Base-by-base conservation (phyloP, 2,329 filamentous ascomycete genomes). In the Chaetomium olivaceum region DNA sequence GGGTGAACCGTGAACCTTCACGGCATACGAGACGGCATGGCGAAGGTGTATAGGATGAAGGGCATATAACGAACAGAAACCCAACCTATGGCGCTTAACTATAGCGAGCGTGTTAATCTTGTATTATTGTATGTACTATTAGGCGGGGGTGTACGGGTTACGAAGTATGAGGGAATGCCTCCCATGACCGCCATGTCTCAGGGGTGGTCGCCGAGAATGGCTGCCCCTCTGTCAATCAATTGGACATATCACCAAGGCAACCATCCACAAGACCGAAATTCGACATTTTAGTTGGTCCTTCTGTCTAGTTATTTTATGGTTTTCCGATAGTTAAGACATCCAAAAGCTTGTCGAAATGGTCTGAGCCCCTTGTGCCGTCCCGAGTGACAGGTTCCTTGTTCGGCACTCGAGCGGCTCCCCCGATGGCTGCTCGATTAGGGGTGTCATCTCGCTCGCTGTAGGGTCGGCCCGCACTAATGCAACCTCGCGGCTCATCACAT, bases 371-470 rank as follows among this genome's bases (percentile, higher is more conserved):
- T 3, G 46, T 48, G 46, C 46, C 7, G n/a, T 48, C 46, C 46
- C 46, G n/a, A 23, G 46, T 48, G 46, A 23, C 54, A 39, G 33
- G 31, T 39, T 51, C 39, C 39, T 46, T 8, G 31, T 43, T 43
- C 48, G 61, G 61, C 19, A 64, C 39, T 58, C 55, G 21, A 65
- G 19, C n/a, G n/a, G n/a, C n/a, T n/a, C n/a, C n/a, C 25, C 43
- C 58, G 52, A 54, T 65, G 60, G 33, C 25, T 25, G 33, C 25
- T n/a, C 19, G 14, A 51, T 11, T 12, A 21, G 64, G 64, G 60
- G 64, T 69, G 65, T 68, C 68, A 72, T 67, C 59, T 70, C 65
- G 59, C 66, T 62, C 61, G 61, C 62, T 67, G 69, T 68, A 66
- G 33, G 54, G 8, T 58, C 58, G 64, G 63, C 36, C 61, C 58